Conservation (phyloP, 352 stramenopile species). For the Pythium plurisporium region DNA sequence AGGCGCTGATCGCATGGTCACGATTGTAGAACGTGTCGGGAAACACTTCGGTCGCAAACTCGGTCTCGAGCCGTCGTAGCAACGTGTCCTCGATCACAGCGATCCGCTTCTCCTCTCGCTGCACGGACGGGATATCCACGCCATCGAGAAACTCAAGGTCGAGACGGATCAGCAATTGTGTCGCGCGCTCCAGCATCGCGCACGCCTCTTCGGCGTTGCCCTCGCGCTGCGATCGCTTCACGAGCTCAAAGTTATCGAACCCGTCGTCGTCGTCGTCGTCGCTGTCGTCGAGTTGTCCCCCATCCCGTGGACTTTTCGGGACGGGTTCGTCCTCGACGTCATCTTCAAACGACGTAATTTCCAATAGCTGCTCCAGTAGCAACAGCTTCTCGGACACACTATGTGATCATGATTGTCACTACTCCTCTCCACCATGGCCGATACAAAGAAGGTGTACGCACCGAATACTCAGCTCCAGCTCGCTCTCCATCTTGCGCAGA, state of each 20-base stretch:
- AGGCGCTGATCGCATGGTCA: conserved; percentile 62
- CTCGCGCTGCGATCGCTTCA: conserved; percentile 36
- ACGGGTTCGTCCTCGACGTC: not conserved
- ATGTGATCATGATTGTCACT: not conserved
- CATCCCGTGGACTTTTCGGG: not conserved
- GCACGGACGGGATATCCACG: conserved; percentile 58
- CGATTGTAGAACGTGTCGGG: conserved; percentile 86
- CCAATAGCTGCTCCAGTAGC: conserved; percentile 68
- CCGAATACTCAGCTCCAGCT: conserved; percentile 58
- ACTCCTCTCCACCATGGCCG: not conserved
- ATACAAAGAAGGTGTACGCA: conserved; percentile 4
- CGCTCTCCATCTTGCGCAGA: conserved; percentile 40
- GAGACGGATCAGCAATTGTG: conserved; percentile 68
- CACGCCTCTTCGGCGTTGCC: conserved; percentile 49
- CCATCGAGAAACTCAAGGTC: conserved; percentile 74
- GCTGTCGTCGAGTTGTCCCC: conserved; percentile 11
- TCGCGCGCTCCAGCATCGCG: conserved; percentile 67
- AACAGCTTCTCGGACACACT: conserved; percentile 75
- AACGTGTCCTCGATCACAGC: conserved; percentile 67
- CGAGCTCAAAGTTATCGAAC: conserved; percentile 69
- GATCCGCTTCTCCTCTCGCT: conserved; percentile 72
- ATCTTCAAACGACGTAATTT: conserved; percentile 41
- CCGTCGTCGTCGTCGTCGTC: conserved; percentile 46
- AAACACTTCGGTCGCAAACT: conserved; percentile 84
- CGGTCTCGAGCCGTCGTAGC: conserved; percentile 67